Percentiles rank a stretch among this genome's conserved stretches.
phyloP scores from a whole-genome alignment of 2,329 filamentous ascomycete genomes.

The Allantophomopsis cytisporea region DNA sequence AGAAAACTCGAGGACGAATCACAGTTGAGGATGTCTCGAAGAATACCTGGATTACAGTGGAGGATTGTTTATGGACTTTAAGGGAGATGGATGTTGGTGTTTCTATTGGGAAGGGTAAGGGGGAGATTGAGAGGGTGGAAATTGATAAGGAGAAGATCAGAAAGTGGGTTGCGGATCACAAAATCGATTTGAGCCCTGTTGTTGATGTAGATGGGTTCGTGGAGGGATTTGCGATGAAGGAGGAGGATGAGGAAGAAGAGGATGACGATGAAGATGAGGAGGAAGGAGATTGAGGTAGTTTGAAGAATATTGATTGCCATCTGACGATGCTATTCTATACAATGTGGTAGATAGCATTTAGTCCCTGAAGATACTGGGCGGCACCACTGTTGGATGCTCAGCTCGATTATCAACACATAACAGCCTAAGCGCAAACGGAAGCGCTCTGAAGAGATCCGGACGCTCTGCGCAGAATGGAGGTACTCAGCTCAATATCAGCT shows the following conservation, averaged over 20 bases:
- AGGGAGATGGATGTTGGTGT: conserved; percentile 66
- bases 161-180: conserved; percentile 50
- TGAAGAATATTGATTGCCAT: too few species aligned
- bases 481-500: too few species aligned
- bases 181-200: conserved; percentile 37
- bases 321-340: too few species aligned
- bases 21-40: conserved; percentile 60
- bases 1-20: conserved; percentile 26
- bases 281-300: not conserved
- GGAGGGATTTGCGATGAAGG: conserved; percentile 45
- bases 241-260: conserved; percentile 21
- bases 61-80: conserved; percentile 70
- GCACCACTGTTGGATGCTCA: too few species aligned
- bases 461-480: too few species aligned
- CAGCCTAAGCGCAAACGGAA: too few species aligned
- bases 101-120: conserved; percentile 33
- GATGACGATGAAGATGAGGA: conserved; percentile 7
- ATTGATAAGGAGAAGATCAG: conserved; percentile 43
- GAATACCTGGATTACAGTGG: conserved; percentile 70
- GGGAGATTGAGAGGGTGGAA: conserved; percentile 29
- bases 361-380: too few species aligned
- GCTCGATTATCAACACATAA: too few species aligned
- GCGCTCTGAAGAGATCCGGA: too few species aligned
- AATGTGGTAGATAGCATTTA: too few species aligned
- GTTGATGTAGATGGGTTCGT: conserved; percentile 67